Evolutionary conservation across 257 asterid species (phyloP), one percentile per base, ranked within the genome.

Genomic region (Cinchona pubescens): DNA sequence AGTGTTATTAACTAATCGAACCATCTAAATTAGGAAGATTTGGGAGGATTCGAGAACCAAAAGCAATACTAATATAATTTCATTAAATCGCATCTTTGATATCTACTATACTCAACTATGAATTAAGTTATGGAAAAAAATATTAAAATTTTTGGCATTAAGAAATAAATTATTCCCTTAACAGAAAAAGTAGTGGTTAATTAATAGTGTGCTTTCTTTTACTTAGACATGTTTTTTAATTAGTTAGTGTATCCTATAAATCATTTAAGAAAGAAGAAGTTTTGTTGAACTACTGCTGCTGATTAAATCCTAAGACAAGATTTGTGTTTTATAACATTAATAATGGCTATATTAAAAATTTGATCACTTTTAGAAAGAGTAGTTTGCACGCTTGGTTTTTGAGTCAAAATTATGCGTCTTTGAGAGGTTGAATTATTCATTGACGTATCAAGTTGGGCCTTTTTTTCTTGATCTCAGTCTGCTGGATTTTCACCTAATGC

Each of bases 401-500:
- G 62, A 82, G 84, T 86, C 84, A 84, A 88, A 59, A 73, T 76
- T 63, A 69, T 45, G 3, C 7, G 3, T 38, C 45, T 38, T 30
- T 48, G 38, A 42, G 75, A 73, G 63, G 59, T 42, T 55, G 56
- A 85, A 76, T 60, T 78, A 75, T 79, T n/a, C 48, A 75, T 82
- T 82, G 76, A 71, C 71, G 79, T 53, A 78, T 79, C 83, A 51
- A 81, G 75, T 73, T 71, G 64, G 77, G 76, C 55, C 59, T 56
- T 69, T 43, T 42, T 72, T 42, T 56, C 29, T 58, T 75, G 56
- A 56, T 74, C 59, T 63, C 71, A 25, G 55, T 40, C 27, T 35
- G 60, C 76, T 75, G 82, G 82, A 56, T 66, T 82, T 81, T 67
- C 77, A 86, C 89, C 92, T 84, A 88, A 86, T 81, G n/a, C 85